Percentiles rank a stretch among this genome's conserved stretches.
These are phyloP conservation scores for Fraxinus greggii DNA, from an alignment of 305 asterid genomes.

Conservation along the genomic window DNA sequence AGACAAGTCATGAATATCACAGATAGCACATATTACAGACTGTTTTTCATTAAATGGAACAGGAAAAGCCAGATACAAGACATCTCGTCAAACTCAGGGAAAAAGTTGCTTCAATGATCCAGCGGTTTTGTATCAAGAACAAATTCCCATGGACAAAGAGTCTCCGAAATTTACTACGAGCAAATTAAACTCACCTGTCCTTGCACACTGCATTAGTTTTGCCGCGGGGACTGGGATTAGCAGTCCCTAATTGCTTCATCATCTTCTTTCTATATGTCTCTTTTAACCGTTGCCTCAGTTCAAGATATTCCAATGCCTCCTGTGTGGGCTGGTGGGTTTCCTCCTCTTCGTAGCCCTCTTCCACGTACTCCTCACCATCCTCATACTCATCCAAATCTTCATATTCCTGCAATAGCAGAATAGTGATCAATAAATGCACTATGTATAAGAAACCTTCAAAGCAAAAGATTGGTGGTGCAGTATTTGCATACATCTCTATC, in stretches of 20 bases:
- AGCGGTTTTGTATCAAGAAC: not conserved
- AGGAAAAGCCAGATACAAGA: not conserved
- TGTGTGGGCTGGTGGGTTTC: conserved; percentile 61
- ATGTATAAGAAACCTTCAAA: not conserved
- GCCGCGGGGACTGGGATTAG: conserved; percentile 41
- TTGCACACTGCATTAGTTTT: conserved; percentile 35
- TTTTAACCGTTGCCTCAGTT: conserved; percentile 65
- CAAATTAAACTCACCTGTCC: conserved; percentile 60
- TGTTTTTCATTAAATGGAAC: not conserved
- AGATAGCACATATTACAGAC: not conserved
- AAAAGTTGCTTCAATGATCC: not conserved
- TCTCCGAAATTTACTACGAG: not conserved
- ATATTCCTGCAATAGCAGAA: conserved; percentile 44
- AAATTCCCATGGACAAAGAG: conserved; percentile 5
- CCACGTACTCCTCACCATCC: conserved; percentile 49
- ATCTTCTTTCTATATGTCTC: conserved; percentile 60
- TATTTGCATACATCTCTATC: conserved; percentile 53
- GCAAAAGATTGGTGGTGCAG: not conserved
- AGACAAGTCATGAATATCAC: not conserved
- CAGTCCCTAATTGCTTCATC: conserved; percentile 68
- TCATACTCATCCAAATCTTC: conserved; percentile 86
- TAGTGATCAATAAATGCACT: not conserved
- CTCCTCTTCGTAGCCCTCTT: conserved; percentile 43
- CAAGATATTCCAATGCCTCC: conserved; percentile 75
- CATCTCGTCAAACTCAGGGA: not conserved